Conservation (phyloP, 345 rosid genomes). For the Citrus trifoliata region DNA sequence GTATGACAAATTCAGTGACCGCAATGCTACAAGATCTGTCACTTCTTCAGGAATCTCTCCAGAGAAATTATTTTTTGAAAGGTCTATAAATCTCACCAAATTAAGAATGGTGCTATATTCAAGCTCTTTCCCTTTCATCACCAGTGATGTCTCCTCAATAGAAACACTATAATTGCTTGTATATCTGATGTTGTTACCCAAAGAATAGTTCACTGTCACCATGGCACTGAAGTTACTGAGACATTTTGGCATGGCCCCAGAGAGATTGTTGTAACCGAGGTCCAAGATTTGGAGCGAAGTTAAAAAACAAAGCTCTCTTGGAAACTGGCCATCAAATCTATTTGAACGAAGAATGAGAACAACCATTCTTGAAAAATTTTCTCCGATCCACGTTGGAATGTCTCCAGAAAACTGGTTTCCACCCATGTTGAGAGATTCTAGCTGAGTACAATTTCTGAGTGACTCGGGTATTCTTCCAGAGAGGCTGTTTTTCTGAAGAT, state of each 20-base stretch:
- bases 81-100: too few species aligned
- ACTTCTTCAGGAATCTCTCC: not conserved
- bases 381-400: not conserved
- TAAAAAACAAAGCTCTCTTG: not conserved
- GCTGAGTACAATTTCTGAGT: not conserved
- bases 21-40: not conserved
- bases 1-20: not conserved
- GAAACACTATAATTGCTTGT: too few species aligned
- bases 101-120: too few species aligned
- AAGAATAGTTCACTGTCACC: not conserved
- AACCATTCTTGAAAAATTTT: not conserved
- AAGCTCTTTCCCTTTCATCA: too few species aligned
- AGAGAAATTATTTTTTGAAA: not conserved
- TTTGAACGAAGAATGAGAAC: constrained; percentile 7
- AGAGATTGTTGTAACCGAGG: constrained; percentile 6
- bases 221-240: not conserved
- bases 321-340: constrained; percentile 8
- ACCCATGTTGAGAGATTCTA: not conserved
- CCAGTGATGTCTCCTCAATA: too few species aligned
- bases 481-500: not conserved
- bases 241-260: constrained; percentile 2
- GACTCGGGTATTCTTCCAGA: not conserved
- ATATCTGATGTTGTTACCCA: not conserved
- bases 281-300: not conserved
- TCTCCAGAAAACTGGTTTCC: not conserved